Conservation (phyloP, 1,139 yeast species). For the Suhomyces maxii region DNA sequence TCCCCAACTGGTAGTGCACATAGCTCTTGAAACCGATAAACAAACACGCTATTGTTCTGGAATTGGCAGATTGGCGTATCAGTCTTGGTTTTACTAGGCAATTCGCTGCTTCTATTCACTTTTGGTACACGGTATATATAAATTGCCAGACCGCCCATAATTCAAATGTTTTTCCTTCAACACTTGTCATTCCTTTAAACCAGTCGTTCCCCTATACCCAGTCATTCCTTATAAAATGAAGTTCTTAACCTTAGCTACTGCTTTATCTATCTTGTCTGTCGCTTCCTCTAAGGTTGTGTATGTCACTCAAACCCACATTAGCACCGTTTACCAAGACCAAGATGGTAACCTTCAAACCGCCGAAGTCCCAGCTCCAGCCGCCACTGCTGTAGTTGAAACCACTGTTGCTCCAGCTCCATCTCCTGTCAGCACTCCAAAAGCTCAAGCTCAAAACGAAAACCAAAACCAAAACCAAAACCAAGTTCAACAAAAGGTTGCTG, state of each 20-base stretch:
- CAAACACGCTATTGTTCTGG: background rate
- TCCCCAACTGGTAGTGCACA: background rate
- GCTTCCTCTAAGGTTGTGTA: conserved; percentile 23
- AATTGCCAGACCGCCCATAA: background rate
- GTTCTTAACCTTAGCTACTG: conserved; percentile 19
- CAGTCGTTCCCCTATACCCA: conserved; percentile 2
- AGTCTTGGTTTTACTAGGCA: background rate
- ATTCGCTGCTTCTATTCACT: background rate
- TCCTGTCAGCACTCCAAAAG: conserved; percentile 1
- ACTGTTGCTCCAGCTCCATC: conserved; percentile 4
- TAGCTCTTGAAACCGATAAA: background rate
- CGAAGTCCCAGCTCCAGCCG: conserved; percentile 1
- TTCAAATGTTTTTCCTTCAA: background rate
- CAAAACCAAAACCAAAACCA: background rate
- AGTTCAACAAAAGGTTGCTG: background rate
- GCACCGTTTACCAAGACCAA: conserved; percentile 21
- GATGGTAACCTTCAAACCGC: background rate
- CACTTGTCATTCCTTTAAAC: conserved; percentile 7
- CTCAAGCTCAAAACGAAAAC: background rate
- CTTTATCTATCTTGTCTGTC: conserved; percentile 16
- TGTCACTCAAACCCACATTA: conserved; percentile 26
- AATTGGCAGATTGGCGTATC: background rate
- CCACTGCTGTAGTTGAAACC: background rate
- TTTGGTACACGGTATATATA: too few relatives aligned
- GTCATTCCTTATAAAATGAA: conserved; percentile 15